Evolutionary conservation across 352 stramenopile genomes (phyloP).

Genomic region (Phytophthora boehmeriae): DNA sequence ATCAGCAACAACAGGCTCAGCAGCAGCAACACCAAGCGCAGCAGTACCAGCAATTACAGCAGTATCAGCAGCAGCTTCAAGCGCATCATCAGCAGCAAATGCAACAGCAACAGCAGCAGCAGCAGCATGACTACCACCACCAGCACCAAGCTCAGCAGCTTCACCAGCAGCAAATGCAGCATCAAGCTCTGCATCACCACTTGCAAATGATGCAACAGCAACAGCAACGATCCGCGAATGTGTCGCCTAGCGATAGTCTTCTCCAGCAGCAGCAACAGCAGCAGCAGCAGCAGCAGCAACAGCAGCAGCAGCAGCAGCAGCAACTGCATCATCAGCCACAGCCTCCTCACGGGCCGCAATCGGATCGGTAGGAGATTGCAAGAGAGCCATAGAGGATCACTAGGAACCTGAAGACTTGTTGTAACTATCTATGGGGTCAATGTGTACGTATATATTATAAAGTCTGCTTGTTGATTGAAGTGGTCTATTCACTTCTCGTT

Average conservation of each 20-base stretch:
- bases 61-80: slow-evolving; percentile 49
- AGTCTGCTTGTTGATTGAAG: slow-evolving; percentile 5
- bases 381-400: slow-evolving; percentile 22
- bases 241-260: slow-evolving; percentile 36
- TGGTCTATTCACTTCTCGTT: slow-evolving; percentile 46
- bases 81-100: slow-evolving; percentile 39
- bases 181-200: slow-evolving; percentile 54
- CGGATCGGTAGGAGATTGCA: slow-evolving; percentile 11
- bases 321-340: slow-evolving; percentile 33
- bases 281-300: slow-evolving; percentile 30
- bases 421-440: slow-evolving; percentile 41
- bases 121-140: slow-evolving; percentile 42
- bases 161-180: slow-evolving; percentile 64
- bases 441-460: slow-evolving; percentile 30
- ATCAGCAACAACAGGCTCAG: slow-evolving; percentile 56
- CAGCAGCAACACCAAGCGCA: slow-evolving; percentile 51
- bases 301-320: slow-evolving; percentile 35
- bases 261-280: slow-evolving; percentile 40
- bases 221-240: slow-evolving; percentile 39
- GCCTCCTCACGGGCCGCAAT: slow-evolving; percentile 27
- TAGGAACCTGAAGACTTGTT: neutral
- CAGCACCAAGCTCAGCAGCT: slow-evolving; percentile 47
- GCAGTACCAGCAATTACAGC: slow-evolving; percentile 55
- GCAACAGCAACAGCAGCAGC: slow-evolving; percentile 41
- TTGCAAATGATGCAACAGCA: slow-evolving; percentile 55